Evolutionary conservation across 768 basidiomycete species (phyloP).

Genomic region (Clitopilus passeckerianus): DNA sequence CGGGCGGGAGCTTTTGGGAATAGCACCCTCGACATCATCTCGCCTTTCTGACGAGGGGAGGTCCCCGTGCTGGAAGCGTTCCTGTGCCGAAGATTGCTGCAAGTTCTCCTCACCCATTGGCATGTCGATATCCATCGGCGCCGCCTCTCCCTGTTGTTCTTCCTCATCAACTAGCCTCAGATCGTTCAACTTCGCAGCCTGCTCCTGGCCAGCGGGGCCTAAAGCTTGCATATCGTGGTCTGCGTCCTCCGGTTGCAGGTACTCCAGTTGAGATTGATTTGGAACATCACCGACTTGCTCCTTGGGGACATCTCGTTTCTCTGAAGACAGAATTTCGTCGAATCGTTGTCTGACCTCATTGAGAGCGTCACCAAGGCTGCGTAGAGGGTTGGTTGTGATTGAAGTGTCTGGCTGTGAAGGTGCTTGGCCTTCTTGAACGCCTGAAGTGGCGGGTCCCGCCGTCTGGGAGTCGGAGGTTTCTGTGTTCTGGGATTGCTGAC

Average conservation of each 20-base stretch:
- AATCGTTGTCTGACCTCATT: constrained; percentile 81
- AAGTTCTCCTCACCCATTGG: constrained; percentile 18
- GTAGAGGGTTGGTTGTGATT: constrained; percentile 49
- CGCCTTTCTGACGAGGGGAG: constrained; percentile 16
- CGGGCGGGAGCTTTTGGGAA: constrained; percentile 29
- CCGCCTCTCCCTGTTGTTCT: constrained; percentile 20
- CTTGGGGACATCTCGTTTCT: constrained; percentile 24
- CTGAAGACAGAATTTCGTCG: constrained; percentile 66
- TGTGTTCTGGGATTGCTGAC: constrained; percentile 5
- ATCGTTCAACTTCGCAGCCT: constrained; percentile 76
- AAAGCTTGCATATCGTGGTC: constrained; percentile 83
- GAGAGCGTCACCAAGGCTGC: constrained; percentile 79
- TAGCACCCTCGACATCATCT: constrained; percentile 39
- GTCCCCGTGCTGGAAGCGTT: constrained; percentile 16
- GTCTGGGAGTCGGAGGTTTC: constrained; percentile 15
- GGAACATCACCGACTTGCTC: constrained; percentile 32
- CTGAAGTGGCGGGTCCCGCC: constrained; percentile 31
- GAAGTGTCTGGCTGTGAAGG: constrained; percentile 33
- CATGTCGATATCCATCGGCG: constrained; percentile 47
- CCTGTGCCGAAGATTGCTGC: constrained; percentile 14
- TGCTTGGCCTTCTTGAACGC: constrained; percentile 39
- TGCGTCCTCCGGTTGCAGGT: constrained; percentile 64
- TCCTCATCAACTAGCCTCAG: constrained; percentile 72
- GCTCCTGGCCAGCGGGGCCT: constrained; percentile 81
- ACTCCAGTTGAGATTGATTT: constrained; percentile 60